phyloP scores from a whole-genome alignment of 192 early-diverging fungal species.

The Umbelopsis isabellina region DNA sequence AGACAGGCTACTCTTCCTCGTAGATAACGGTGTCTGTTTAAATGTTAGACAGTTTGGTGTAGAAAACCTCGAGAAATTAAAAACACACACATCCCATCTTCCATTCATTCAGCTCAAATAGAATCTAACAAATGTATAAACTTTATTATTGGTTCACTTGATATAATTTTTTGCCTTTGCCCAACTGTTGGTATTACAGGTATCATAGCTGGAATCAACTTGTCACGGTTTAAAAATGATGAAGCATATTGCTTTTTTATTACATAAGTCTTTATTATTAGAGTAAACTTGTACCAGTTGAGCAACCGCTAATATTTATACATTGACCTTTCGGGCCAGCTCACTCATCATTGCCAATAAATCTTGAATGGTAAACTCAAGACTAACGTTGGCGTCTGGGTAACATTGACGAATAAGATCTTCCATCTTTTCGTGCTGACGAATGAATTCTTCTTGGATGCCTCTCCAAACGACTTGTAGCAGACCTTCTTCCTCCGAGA shows the following conservation, averaged over 20 bases:
- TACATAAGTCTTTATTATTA: neutral
- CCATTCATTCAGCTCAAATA: constrained; percentile 1
- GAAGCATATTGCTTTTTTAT: neutral
- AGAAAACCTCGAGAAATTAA: neutral
- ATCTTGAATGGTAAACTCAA: constrained; percentile 90
- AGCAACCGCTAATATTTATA: neutral
- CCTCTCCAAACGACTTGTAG: constrained; percentile 89
- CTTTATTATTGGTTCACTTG: neutral
- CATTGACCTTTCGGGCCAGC: constrained; percentile 35
- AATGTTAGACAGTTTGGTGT: neutral
- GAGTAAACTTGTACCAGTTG: neutral
- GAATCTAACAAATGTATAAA: constrained; percentile 3
- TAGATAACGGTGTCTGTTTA: neutral
- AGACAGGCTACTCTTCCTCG: neutral
- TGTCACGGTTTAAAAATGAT: too few relatives aligned
- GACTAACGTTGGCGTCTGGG: constrained; percentile 75
- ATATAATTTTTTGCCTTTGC: too few relatives aligned
- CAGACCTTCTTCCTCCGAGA: constrained; percentile 80
- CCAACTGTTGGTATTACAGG: too few relatives aligned
- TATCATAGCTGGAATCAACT: too few relatives aligned
- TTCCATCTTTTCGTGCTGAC: constrained; percentile 80
- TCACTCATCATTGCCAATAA: constrained; percentile 74
- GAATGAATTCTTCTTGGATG: constrained; percentile 86
- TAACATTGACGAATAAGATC: constrained; percentile 84
- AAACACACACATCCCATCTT: neutral